A percentile compares a stretch with the other conserved stretches of the same genome.
These are phyloP conservation scores for Paulownia fortunei DNA, from an alignment of 257 asterid species.

Conservation along the genomic window DNA sequence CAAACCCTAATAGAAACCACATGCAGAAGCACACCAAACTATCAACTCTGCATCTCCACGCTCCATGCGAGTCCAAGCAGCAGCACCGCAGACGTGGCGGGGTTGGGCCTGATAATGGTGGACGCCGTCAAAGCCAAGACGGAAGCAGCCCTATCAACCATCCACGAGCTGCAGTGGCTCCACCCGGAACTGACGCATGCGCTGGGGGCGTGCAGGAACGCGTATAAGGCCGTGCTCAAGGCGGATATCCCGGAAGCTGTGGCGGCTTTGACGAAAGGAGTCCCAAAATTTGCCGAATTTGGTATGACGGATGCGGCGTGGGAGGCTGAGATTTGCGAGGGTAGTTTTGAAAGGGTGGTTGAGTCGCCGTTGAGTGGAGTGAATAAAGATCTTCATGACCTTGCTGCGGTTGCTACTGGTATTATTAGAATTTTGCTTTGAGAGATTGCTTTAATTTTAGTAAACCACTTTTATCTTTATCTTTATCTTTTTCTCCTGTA, in stretches of 20 bases:
- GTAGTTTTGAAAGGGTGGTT: constrained; percentile 28
- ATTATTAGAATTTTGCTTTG: constrained; percentile 47
- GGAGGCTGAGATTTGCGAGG: constrained; percentile 62
- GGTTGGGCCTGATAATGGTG: constrained; percentile 56
- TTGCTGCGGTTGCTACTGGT: constrained; percentile 50
- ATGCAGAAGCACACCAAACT: constrained; percentile 61
- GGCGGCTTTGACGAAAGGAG: constrained; percentile 47
- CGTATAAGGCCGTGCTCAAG: constrained; percentile 41
- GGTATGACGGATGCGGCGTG: constrained; percentile 65
- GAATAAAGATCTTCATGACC: constrained; percentile 44
- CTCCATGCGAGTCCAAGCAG: constrained; percentile 35
- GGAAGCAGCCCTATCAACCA: constrained; percentile 15
- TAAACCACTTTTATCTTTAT: neutral
- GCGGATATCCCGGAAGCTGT: constrained; percentile 62
- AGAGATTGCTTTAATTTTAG: neutral
- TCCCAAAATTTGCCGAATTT: constrained; percentile 58
- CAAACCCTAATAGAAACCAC: constrained; percentile 46
- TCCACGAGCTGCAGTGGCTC: constrained; percentile 30
- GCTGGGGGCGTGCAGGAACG: constrained; percentile 38
- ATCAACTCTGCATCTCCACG: constrained; percentile 57
- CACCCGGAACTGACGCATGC: constrained; percentile 37
- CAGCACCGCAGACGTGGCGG: constrained; percentile 42
- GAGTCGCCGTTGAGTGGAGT: constrained; percentile 39
- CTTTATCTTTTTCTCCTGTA: neutral
- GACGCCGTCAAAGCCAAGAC: constrained; percentile 43